Conservation (phyloP, 257 asterid genomes). For the Voacanga thouarsii region DNA sequence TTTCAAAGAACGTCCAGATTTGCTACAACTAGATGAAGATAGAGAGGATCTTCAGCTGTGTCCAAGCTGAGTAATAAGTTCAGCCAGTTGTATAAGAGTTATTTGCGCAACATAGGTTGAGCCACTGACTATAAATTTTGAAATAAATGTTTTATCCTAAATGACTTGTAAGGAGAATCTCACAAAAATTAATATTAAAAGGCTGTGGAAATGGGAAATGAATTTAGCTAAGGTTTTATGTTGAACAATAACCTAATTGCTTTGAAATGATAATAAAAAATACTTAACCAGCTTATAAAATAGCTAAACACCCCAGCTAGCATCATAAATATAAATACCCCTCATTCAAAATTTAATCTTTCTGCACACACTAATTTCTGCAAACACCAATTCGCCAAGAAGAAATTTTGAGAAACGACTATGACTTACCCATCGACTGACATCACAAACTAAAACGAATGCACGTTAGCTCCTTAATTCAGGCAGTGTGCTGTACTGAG, state of each 20-base stretch:
- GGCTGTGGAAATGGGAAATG: too few species aligned
- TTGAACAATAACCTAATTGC: not conserved
- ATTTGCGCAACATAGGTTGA: not conserved
- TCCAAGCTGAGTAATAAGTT: not conserved
- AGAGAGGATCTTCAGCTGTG: not conserved
- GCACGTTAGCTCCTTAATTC: not conserved
- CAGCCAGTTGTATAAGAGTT: not conserved
- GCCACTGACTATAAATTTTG: not conserved
- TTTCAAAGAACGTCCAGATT: too few species aligned
- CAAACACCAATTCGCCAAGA: not conserved
- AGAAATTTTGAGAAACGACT: not conserved
- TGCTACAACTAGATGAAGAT: not conserved
- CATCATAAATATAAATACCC: not conserved
- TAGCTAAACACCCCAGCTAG: not conserved
- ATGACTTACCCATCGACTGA: not conserved
- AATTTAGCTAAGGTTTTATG: not conserved
- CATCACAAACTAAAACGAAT: not conserved
- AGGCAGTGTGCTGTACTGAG: not conserved
- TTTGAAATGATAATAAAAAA: not conserved
- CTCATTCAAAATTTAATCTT: not conserved
- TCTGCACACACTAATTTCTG: not conserved
- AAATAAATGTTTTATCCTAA: not conserved
- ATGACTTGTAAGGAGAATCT: too few species aligned
- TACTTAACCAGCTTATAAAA: not conserved
- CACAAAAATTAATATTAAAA: not conserved